Evolutionary conservation across 1,139 yeast genomes (phyloP).

Genomic region (Komagataea norvegica): DNA sequence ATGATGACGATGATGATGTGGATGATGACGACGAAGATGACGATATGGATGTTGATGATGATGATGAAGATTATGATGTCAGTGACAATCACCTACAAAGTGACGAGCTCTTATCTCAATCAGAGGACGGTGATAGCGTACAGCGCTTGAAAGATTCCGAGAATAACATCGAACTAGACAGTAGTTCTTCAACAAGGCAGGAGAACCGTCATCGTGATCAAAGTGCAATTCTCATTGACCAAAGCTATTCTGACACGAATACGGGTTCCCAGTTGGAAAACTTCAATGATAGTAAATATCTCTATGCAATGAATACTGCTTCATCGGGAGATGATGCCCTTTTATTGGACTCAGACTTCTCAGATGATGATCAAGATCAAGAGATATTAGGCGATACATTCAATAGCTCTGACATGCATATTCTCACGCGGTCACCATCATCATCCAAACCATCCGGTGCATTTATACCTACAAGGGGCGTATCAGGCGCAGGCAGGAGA

Average conservation of each 20-base stretch:
- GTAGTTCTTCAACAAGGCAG: too few relatives aligned
- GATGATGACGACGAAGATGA: constrained; percentile 16
- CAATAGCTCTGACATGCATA: constrained; percentile 13
- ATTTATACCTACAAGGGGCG: constrained; percentile 24
- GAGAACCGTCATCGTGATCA: constrained; percentile 13
- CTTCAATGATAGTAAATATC: constrained; percentile 7
- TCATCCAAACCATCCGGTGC: constrained; percentile 13
- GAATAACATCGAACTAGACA: too few relatives aligned
- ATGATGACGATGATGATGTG: constrained; percentile 15
- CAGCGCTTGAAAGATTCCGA: too few relatives aligned
- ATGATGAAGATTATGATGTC: constrained; percentile 10
- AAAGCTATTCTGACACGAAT: constrained; percentile 23
- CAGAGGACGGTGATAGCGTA: constrained; percentile 18
- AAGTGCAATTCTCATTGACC: constrained; percentile 24
- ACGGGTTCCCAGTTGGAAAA: constrained; percentile 10
- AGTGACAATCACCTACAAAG: constrained; percentile 9
- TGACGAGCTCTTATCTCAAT: constrained; percentile 5
- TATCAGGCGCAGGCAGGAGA: constrained; percentile 25
- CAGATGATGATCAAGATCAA: constrained; percentile 29
- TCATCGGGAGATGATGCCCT: constrained; percentile 35
- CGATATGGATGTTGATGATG: constrained; percentile 16
- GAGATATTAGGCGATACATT: constrained; percentile 21
- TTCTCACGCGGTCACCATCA: constrained; percentile 9
- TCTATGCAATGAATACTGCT: constrained; percentile 24
- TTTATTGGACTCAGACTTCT: constrained; percentile 34